Base-by-base conservation (phyloP, 2,329 filamentous ascomycete species). In the Alternaria ethzedia region DNA sequence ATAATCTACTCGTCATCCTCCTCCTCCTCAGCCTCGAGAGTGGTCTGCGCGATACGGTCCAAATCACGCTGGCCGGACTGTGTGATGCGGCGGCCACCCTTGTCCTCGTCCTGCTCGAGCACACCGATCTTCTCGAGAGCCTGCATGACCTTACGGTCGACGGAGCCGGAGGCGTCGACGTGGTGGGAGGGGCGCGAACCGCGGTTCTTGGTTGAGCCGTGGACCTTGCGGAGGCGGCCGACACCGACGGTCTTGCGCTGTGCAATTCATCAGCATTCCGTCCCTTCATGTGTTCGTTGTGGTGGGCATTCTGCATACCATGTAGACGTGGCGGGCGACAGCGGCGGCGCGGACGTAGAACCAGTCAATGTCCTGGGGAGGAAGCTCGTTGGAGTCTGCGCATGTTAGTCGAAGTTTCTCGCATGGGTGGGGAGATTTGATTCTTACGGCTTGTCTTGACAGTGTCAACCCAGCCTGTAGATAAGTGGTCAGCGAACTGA, bases 121-220 rank as follows among this genome's bases (percentile, higher is more conserved):
- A 99, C 94, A 84, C 95, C 94, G 80, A 99, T 97, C 92, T 98
- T 97, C 92, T 97, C 96, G 64, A 99, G 92, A 68, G 94, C 88
- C 89, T 99, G 96, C 83, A 97, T 87, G 82, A 97, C 88, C 89
- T 97, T 97, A 85, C 96, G 94, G 89, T 99, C 96, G 77, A 99
- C 94, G 81, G 90, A 90, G 83, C 95, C 95, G 76, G 91, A 94
- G 83, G 94, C 96, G 82, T 97, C 92, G 79, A 97, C 93, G 89
- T 99, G 96, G 86, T 97, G 91, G 72, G 90, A 93, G 82, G 96
- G 96, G 76, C 91, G 89, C 78, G 89, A 89, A 79, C 96, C 96
- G 78, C 96, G 94, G 91, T 98, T 99, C 91, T 97, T 97, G 87
- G 92, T 91, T 78, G 89, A 79, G 75, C 78, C 96, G 90, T 99